Conservation (phyloP, 371 early-diverging fungal species). For the Choanephora cucurbitarum region DNA sequence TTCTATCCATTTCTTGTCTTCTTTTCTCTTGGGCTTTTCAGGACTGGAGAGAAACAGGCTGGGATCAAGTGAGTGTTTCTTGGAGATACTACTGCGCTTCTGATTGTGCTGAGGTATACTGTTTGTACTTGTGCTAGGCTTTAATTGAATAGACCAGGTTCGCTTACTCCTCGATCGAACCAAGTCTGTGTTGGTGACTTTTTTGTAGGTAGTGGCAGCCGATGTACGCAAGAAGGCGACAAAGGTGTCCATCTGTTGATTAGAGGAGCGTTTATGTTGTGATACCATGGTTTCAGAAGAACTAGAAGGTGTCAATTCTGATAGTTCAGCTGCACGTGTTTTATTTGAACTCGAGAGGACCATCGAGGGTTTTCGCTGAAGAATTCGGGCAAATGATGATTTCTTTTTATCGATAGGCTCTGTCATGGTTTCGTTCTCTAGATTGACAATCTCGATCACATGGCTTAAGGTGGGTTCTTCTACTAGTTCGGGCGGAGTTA, state of each 20-base stretch:
- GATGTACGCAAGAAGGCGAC: background rate
- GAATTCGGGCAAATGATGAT: background rate
- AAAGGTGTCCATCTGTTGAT: background rate
- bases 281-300: too few species aligned
- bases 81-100: too few species aligned
- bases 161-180: constrained; percentile 5
- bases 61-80: background rate
- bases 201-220: background rate
- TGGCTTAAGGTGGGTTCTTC: background rate
- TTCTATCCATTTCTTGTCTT: background rate
- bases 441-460: background rate
- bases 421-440: background rate
- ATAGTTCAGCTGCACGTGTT: background rate
- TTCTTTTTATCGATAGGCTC: background rate
- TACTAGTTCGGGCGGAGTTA: background rate
- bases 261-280: background rate
- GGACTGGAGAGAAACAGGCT: constrained; percentile 3
- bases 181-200: background rate
- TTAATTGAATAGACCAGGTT: background rate
- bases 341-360: background rate
- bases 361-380: background rate
- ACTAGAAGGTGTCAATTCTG: background rate
- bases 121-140: too few species aligned
- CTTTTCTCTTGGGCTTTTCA: background rate
- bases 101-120: too few species aligned